Percentiles rank a stretch among this genome's conserved stretches.
Conservation (phyloP, 2,329 filamentous ascomycete species). For the Ceratocystiopsis sp. region DNA sequence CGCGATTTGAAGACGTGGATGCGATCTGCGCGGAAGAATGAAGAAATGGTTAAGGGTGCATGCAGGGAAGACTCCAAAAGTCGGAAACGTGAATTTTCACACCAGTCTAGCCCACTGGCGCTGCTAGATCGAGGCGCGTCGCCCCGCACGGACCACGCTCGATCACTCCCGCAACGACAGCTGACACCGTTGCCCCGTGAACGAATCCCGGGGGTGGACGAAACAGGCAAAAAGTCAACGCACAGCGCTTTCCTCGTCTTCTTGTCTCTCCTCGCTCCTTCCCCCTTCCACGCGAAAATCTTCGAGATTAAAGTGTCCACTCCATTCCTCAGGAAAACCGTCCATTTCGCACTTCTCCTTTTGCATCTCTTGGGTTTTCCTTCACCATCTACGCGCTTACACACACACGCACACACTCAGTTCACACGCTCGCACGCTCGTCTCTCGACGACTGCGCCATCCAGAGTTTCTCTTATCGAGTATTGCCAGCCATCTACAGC, state of each 20-base stretch:
- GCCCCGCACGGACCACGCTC: constrained; percentile 2
- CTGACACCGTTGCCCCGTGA: constrained; percentile 7
- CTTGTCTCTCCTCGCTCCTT: neutral
- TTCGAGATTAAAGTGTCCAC: too few relatives aligned
- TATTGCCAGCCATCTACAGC: too few relatives aligned
- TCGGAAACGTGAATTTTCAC: neutral
- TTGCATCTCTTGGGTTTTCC: neutral
- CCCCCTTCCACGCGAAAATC: neutral
- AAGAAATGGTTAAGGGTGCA: too few relatives aligned
- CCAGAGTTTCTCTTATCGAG: too few relatives aligned
- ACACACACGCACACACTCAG: too few relatives aligned
- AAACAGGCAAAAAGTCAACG: constrained; percentile 10
- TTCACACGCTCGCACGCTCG: too few relatives aligned
- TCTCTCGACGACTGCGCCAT: too few relatives aligned
- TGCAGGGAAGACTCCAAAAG: neutral
- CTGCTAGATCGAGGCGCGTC: neutral
- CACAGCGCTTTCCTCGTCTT: neutral
- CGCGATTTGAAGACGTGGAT: too few relatives aligned
- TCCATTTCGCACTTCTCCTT: neutral
- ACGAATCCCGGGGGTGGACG: constrained; percentile 3
- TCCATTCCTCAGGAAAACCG: neutral
- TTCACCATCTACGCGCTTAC: neutral
- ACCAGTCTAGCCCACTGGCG: neutral
- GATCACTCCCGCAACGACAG: constrained; percentile 4
- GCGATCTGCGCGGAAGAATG: neutral